phyloP scores from a whole-genome alignment of 805 yeast genomes.

The Diddensiella caesifluorescens region DNA sequence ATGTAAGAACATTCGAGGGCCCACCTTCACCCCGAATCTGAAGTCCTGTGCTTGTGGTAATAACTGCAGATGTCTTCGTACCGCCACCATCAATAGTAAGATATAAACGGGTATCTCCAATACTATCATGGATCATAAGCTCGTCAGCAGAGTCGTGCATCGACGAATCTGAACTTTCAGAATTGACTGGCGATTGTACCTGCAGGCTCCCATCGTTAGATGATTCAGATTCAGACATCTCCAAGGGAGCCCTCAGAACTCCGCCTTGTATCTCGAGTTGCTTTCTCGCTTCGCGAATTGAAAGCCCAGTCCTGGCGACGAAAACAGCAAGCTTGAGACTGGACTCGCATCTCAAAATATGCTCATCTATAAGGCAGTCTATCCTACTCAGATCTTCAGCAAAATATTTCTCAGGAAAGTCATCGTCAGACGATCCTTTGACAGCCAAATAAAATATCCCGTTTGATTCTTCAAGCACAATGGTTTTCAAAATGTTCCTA shows the following conservation, averaged over 20 bases:
- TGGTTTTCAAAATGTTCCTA: conserved; percentile 17
- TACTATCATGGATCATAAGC: not conserved
- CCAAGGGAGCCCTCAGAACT: conserved; percentile 9
- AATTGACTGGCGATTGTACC: not conserved
- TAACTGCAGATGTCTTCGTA: conserved; percentile 22
- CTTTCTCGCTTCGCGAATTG: conserved; percentile 10
- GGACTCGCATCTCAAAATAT: conserved; percentile 14
- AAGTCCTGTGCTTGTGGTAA: conserved; percentile 14
- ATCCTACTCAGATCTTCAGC: not conserved
- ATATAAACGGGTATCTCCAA: too few relatives aligned
- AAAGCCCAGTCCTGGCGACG: conserved; percentile 21
- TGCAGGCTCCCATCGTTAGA: not conserved
- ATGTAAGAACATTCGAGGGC: conserved; percentile 17
- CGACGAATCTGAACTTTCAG: not conserved
- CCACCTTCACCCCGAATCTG: conserved; percentile 15
- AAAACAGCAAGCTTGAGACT: conserved; percentile 23
- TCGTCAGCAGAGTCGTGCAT: not conserved
- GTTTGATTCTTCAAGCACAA: conserved; percentile 14
- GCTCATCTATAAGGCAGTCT: conserved; percentile 10
- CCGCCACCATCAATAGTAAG: conserved; percentile 28
- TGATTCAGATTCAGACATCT: conserved; percentile 2
- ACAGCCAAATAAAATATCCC: too few relatives aligned
- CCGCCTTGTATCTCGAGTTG: conserved; percentile 14
- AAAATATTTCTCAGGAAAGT: not conserved
- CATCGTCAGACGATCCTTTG: conserved; percentile 9